Evolutionary conservation across 1,139 yeast species (phyloP), one percentile per base, ranked within the genome.

Genomic region (Entelexis paramagnoliae): DNA sequence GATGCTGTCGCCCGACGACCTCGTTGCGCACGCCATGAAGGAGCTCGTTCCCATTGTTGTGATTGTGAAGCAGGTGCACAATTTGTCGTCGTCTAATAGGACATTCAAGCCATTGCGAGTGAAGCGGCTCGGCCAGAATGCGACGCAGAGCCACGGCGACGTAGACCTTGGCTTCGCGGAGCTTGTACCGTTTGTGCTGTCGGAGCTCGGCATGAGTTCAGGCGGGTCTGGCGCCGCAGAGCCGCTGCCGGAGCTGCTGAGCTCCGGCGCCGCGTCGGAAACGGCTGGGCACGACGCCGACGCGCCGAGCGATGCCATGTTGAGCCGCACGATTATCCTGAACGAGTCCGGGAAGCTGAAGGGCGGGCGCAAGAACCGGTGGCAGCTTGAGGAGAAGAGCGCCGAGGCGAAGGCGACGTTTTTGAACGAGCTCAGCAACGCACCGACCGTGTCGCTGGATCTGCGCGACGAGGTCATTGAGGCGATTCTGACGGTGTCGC

Each of bases 1-100:
- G 48, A 68, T 74, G 55, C 32, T 62, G 57, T 65, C 83, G 55
- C 65, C 82, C 14, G 97, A 91, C 56, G 95, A 85, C 51, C 74
- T 84, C 26, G 64, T 78, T 4, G 76, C 77, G 29, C 74, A 76
- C 48, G 94, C 94, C 0, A 75, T 74, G 50, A 67, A 67, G 7
- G 89, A 83, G 60, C 86, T 89, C 10, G 81, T 81, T 14, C 80
- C 78, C 47, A 82, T 91, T 83, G 72, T 88, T 0, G 76, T 88
- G 2, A 69, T 82, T 33, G 79, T 88, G 48, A 84, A 83, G 62
- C 95, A 85, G 58, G 78, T 70, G 51, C 63, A 64, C 59, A 53
- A 66, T 57, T 48, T 66, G 61, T 44, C 45, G 6, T 56, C 66
- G 61, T 53, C 63, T 66, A 58, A 74, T 72, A 50, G 41, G 51